Base-by-base conservation (phyloP, 495 filamentous ascomycete genomes). In the Aspergillus taichungensis region DNA sequence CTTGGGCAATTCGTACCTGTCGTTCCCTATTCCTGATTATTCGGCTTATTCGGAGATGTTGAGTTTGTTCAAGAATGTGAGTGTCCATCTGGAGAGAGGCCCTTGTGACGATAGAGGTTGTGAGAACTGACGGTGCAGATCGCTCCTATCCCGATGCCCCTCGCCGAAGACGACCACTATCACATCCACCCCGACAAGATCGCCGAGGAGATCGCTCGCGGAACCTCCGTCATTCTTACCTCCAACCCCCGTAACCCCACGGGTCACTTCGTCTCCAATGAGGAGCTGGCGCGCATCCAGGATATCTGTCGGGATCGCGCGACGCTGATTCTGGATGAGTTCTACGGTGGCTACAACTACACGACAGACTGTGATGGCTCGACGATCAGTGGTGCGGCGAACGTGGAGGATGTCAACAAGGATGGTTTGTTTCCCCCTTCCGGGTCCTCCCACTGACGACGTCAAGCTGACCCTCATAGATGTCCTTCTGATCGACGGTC, bases 171-270 rank as follows among this genome's bases (percentile, higher is more conserved):
- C 12, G 89, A 95, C 62, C 80, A 80, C 49, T 95, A 95, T 64
- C 85, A 87, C 63, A 91, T 97, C 52, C 83, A 92, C 55, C 84
- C 89, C 6, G 80, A 92, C 57, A 94, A 92, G 72, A 89, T 97
- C 54, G 84, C 82, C 35, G 83, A 89, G 51, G 89, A 94, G 60
- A 89, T 95, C 45, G 82, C 87, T 43, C 80, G 89, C 55, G 89
- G 88, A 49, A 85, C 83, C 30, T 80, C 80, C 10, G 91, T 95
- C 49, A 88, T 97, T 49, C 66, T 96, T 37, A 96, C 91, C 28
- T 95, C 88, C n/a, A 96, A 96, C 69, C 91, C 91, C 24, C 80
- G 91, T 42, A 97, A 96, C 66, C 91, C 91, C 0, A 95, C 91
- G n/a, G 91, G 91, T 34, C 78, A 83, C 45, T 85, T 94, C 35